Conservation (phyloP, 2,329 filamentous ascomycete genomes). For the Hypoxylon sp. region DNA sequence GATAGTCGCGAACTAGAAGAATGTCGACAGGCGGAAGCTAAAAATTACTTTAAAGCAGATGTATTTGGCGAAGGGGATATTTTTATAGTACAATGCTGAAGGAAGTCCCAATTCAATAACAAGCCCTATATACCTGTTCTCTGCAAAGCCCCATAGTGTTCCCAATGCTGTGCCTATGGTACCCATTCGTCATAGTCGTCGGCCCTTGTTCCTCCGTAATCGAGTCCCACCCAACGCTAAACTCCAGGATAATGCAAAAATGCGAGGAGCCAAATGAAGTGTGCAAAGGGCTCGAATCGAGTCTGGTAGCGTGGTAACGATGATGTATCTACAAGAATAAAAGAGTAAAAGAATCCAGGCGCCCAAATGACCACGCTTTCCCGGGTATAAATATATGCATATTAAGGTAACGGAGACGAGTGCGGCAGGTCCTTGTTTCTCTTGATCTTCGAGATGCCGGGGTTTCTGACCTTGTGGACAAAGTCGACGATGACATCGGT, state of each 20-base stretch:
- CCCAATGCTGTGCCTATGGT: slow-evolving; percentile 12
- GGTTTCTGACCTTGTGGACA: slow-evolving; percentile 77
- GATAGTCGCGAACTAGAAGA: slow-evolving; percentile 9
- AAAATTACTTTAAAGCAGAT: slow-evolving; percentile 1
- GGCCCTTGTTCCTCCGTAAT: slow-evolving; percentile 39
- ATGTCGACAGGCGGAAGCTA: slow-evolving; percentile 11
- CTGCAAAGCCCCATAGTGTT: slow-evolving; percentile 14
- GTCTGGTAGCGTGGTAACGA: slow-evolving; percentile 7
- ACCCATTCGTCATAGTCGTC: slow-evolving; percentile 40
- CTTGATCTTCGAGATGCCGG: slow-evolving; percentile 61
- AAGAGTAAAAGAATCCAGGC: slow-evolving; percentile 20
- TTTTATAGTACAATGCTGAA: slow-evolving; percentile 8
- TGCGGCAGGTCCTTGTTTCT: slow-evolving; percentile 54
- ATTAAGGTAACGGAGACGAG: slow-evolving; percentile 54
- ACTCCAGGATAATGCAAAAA: slow-evolving; percentile 43
- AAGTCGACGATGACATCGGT: slow-evolving; percentile 87
- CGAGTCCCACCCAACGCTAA: slow-evolving; percentile 42
- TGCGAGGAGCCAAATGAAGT: slow-evolving; percentile 24
- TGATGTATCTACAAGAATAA: slow-evolving; percentile 32
- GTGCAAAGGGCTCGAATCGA: slow-evolving; percentile 29
- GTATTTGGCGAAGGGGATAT: not conserved
- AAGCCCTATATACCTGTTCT: slow-evolving; percentile 30
- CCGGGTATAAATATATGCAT: slow-evolving; percentile 43
- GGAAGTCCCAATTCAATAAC: slow-evolving; percentile 16
- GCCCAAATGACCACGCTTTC: slow-evolving; percentile 22